Evolutionary conservation across 1,284 basidiomycete species (phyloP).

Genomic region (Rhodotorula sp.): DNA sequence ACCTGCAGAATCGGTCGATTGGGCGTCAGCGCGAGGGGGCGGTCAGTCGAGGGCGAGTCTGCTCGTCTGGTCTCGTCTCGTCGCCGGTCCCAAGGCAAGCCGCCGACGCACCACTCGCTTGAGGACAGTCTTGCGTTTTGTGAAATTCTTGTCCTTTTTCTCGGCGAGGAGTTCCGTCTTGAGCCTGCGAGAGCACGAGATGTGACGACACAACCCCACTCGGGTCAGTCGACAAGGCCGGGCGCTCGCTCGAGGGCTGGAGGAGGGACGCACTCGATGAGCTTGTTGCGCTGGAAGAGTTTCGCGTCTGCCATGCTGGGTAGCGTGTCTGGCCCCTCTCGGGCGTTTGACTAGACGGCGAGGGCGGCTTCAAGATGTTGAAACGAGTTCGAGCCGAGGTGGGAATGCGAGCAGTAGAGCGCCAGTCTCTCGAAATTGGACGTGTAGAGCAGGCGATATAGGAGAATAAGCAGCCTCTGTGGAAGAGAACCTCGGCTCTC

Average conservation of each 20-base stretch:
- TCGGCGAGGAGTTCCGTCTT: constrained; percentile 72
- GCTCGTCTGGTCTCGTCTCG: too few relatives aligned
- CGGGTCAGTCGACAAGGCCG: not conserved
- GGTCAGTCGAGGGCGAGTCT: not conserved
- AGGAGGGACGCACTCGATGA: constrained; percentile 30
- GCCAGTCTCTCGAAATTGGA: too few relatives aligned
- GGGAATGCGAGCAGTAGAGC: too few relatives aligned
- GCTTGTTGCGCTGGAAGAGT: constrained; percentile 38
- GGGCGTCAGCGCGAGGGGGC: not conserved
- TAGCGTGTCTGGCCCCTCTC: too few relatives aligned
- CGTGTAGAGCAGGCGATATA: too few relatives aligned
- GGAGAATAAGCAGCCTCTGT: too few relatives aligned
- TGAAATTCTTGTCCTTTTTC: constrained; percentile 88
- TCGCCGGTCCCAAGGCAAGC: too few relatives aligned
- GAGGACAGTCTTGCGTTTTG: constrained; percentile 81
- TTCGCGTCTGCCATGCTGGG: constrained; percentile 37
- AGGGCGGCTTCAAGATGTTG: too few relatives aligned
- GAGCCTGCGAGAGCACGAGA: constrained; percentile 14
- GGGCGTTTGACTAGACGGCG: too few relatives aligned
- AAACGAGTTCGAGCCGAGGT: too few relatives aligned
- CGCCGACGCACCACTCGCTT: constrained; percentile 73
- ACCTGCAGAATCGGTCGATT: constrained; percentile 47
- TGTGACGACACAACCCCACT: not conserved
- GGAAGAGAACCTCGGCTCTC: too few relatives aligned
- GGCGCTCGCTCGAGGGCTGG: not conserved